phyloP scores from a whole-genome alignment of 257 asterid genomes.

The Petrea volubilis region DNA sequence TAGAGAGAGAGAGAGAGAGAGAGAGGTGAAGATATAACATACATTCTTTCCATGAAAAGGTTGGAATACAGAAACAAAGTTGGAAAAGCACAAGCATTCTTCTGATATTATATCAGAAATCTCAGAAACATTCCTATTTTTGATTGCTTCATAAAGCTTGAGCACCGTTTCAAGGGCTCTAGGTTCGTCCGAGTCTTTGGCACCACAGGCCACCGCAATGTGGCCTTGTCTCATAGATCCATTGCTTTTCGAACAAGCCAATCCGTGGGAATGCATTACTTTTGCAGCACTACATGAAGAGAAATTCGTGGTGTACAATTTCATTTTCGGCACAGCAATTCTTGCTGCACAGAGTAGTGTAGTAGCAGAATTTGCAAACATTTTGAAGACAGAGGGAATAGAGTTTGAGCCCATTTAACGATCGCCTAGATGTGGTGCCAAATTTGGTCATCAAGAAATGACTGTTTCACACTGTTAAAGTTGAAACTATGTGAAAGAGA shows the following conservation, averaged over 20 bases:
- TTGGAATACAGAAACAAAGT: constrained; percentile 45
- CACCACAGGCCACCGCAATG: constrained; percentile 26
- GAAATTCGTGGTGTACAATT: not conserved
- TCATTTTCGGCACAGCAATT: not conserved
- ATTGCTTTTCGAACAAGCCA: constrained; percentile 2
- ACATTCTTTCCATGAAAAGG: constrained; percentile 77
- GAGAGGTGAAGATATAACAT: not conserved
- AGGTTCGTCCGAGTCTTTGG: constrained; percentile 27
- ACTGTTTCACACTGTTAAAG: not conserved
- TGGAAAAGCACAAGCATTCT: constrained; percentile 67
- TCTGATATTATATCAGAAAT: constrained; percentile 67
- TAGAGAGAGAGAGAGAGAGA: too few species aligned
- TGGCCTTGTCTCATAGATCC: constrained; percentile 16
- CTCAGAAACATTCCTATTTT: constrained; percentile 40
- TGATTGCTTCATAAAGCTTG: constrained; percentile 59
- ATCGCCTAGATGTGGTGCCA: not conserved
- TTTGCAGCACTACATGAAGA: constrained; percentile 4
- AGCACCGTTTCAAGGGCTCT: constrained; percentile 65
- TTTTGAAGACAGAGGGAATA: constrained; percentile 22
- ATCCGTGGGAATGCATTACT: not conserved
- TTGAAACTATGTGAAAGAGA: not conserved
- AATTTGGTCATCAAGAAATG: constrained; percentile 6
- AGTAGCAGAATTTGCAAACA: constrained; percentile 5
- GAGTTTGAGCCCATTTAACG: constrained; percentile 22
- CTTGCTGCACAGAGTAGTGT: not conserved